phyloP scores from a whole-genome alignment of 2,329 filamentous ascomycete genomes.

The Calonectria henricotiae region DNA sequence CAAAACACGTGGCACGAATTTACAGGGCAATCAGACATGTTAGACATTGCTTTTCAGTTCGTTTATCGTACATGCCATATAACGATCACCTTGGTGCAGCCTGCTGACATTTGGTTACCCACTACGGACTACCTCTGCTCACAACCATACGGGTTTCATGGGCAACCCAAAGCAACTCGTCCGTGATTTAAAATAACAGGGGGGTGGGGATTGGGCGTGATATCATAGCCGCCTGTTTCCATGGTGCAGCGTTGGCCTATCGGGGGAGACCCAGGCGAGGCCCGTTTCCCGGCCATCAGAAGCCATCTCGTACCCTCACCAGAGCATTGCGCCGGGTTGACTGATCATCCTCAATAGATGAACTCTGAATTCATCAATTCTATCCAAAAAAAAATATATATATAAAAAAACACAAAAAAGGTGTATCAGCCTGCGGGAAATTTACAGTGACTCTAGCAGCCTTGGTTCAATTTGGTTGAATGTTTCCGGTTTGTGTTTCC shows the following conservation, averaged over 20 bases:
- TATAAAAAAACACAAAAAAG: no score
- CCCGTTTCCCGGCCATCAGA: constrained; percentile 1
- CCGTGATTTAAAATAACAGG: background rate
- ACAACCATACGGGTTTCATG: background rate
- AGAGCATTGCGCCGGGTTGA: background rate
- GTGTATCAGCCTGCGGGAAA: background rate
- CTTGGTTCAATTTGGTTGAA: background rate
- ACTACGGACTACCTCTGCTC: background rate
- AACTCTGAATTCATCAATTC: no score
- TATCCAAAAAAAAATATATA: no score
- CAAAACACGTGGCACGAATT: background rate
- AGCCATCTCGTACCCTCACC: background rate
- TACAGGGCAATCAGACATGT: background rate
- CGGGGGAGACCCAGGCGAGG: background rate
- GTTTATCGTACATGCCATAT: no score
- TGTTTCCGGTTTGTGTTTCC: no score
- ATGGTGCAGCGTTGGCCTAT: background rate
- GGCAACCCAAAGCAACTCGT: background rate
- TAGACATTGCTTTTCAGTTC: background rate
- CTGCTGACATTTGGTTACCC: background rate
- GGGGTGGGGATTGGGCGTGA: background rate
- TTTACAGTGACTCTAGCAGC: no score
- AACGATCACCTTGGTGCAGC: no score
- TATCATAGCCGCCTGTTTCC: background rate
- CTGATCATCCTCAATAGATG: no score